Evolutionary conservation across 345 rosid species (phyloP).

Genomic region (Erucastrum elatum): DNA sequence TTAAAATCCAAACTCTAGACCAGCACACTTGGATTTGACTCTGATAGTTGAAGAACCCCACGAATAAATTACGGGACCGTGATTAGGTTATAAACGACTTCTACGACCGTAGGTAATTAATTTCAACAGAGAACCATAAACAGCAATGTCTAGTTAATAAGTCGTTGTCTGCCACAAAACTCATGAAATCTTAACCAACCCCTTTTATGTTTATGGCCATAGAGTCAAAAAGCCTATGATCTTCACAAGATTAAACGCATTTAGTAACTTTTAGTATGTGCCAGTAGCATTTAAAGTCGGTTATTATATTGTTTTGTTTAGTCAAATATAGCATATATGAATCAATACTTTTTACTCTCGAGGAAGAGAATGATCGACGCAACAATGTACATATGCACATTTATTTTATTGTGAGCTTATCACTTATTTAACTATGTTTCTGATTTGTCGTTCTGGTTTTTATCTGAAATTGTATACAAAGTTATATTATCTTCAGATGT

Average conservation of each 20-base stretch:
- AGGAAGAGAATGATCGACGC: constrained; percentile 1
- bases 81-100: constrained; percentile 33
- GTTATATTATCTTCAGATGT: not conserved
- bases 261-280: not conserved
- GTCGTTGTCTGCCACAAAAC: constrained; percentile 43
- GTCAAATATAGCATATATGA: constrained; percentile 2
- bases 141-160: constrained; percentile 22
- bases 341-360: not conserved
- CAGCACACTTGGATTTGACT: not conserved
- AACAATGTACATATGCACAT: not conserved
- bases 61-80: constrained; percentile 15
- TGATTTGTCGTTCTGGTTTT: not conserved
- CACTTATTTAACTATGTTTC: not conserved
- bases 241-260: too few species aligned
- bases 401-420: not conserved
- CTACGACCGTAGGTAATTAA: constrained; percentile 15
- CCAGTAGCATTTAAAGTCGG: constrained; percentile 3
- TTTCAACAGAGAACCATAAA: constrained; percentile 16
- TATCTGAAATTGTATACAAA: not conserved
- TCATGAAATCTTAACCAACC: constrained; percentile 33
- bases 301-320: not conserved
- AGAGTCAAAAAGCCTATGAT: not conserved
- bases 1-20: not conserved
- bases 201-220: constrained; percentile 22
- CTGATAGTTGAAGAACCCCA: not conserved